Evolutionary conservation across 139 green algal genomes (phyloP).

Genomic region (Tetraselmis chui): DNA sequence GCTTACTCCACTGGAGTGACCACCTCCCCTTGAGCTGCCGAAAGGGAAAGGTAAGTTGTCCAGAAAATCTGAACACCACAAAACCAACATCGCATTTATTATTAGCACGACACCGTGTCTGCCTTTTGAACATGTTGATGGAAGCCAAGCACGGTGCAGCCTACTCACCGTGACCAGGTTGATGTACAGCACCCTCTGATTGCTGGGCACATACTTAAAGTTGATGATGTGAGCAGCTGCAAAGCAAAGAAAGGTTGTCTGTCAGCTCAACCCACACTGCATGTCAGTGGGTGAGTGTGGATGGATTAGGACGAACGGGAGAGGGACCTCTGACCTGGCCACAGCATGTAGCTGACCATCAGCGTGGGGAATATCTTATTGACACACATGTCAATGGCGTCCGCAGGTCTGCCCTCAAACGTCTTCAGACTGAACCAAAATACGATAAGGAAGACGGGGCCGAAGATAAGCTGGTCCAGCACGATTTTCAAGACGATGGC

Average conservation of each 20-base stretch:
- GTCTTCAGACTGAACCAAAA: neutral
- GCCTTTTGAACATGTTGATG: neutral
- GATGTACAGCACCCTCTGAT: neutral
- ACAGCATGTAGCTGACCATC: constrained; percentile 38
- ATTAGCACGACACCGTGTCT: neutral
- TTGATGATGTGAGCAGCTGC: neutral
- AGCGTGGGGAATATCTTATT: constrained; percentile 47
- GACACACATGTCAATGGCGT: neutral
- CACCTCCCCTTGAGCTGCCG: too few relatives aligned
- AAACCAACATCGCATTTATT: neutral
- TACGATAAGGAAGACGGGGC: neutral
- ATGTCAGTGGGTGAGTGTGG: neutral
- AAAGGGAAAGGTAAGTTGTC: neutral
- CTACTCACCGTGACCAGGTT: neutral
- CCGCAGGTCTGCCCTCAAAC: neutral
- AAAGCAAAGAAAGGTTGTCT: too few relatives aligned
- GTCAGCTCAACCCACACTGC: too few relatives aligned
- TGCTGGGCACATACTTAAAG: neutral
- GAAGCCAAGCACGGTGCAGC: neutral
- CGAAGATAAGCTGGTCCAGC: neutral
- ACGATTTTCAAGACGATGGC: constrained; percentile 18
- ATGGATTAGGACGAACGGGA: neutral
- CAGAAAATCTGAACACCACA: neutral
- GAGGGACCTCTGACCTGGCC: neutral
- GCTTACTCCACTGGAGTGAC: too few relatives aligned